Evolutionary conservation across 2,329 filamentous ascomycete species (phyloP).

Genomic region (Alternaria gansuensis): DNA sequence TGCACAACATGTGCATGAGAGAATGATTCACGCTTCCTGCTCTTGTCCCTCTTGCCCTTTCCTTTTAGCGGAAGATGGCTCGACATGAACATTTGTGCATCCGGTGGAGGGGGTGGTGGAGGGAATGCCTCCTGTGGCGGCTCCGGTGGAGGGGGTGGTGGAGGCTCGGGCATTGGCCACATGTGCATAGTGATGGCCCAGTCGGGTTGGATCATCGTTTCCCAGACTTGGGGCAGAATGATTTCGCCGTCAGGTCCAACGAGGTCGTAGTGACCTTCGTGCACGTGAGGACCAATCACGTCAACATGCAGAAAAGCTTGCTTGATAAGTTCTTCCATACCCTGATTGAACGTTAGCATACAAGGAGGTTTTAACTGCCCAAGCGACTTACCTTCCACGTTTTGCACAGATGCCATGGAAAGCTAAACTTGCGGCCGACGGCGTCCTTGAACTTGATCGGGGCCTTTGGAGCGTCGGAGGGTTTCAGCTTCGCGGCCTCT

Average conservation of each 20-base stretch:
- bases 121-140: slow-evolving; percentile 18
- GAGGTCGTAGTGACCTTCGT: slow-evolving; percentile 59
- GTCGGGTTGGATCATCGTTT: slow-evolving; percentile 59
- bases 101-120: slow-evolving; percentile 27
- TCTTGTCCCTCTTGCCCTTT: slow-evolving; percentile 29
- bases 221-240: slow-evolving; percentile 61
- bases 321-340: slow-evolving; percentile 60
- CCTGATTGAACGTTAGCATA: slow-evolving; percentile 73
- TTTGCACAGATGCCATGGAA: slow-evolving; percentile 42
- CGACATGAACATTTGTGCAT: slow-evolving; percentile 27
- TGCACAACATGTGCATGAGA: slow-evolving; percentile 23
- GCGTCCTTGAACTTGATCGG: slow-evolving; percentile 48
- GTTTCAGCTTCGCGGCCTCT: slow-evolving; percentile 54
- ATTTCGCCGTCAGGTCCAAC: slow-evolving; percentile 60
- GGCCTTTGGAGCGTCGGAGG: slow-evolving; percentile 60
- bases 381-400: slow-evolving; percentile 63
- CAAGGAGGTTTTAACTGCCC: background rate
- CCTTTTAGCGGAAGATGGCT: slow-evolving; percentile 25
- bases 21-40: slow-evolving; percentile 26
- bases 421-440: slow-evolving; percentile 43
- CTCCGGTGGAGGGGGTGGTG: slow-evolving; percentile 25
- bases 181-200: slow-evolving; percentile 61
- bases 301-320: slow-evolving; percentile 61
- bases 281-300: slow-evolving; percentile 57
- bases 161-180: slow-evolving; percentile 57